phyloP scores from a whole-genome alignment of 2,329 filamentous ascomycete genomes.

The Penicillium sp. region DNA sequence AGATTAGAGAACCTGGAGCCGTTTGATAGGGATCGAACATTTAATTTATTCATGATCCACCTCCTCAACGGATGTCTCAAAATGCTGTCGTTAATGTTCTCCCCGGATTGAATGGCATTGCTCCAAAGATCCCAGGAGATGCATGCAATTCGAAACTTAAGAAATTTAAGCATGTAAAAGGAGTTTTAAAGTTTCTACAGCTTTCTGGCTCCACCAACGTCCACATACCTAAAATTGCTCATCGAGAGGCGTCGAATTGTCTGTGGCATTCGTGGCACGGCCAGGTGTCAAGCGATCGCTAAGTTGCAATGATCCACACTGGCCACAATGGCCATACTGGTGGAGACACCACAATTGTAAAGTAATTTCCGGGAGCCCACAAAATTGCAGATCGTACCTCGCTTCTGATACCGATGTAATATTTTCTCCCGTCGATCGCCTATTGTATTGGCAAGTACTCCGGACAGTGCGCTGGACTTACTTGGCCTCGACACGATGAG shows the following conservation, averaged over 20 bases:
- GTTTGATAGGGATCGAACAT: conserved; percentile 1
- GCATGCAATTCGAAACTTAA: not conserved
- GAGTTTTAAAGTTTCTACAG: not conserved
- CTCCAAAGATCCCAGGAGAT: not conserved
- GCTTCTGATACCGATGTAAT: not conserved
- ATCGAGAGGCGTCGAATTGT: not conserved
- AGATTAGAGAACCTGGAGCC: not conserved
- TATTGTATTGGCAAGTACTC: not conserved
- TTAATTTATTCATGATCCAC: conserved; percentile 2
- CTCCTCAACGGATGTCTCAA: not conserved
- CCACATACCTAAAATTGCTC: not conserved
- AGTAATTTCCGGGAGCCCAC: conserved; percentile 11
- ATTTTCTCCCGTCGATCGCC: not conserved
- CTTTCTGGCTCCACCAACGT: not conserved
- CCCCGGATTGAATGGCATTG: not conserved
- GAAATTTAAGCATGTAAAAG: not conserved
- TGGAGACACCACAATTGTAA: conserved; percentile 8
- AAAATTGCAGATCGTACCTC: conserved; percentile 8
- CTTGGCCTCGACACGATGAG: not conserved
- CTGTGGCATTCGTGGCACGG: not conserved
- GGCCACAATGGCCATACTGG: not conserved
- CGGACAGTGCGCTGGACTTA: not conserved
- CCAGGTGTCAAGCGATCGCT: not conserved
- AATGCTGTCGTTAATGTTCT: not conserved
- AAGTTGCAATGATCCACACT: not conserved